Evolutionary conservation across 306 rosid species (phyloP), one percentile per base, ranked within the genome.

Genomic region (Dryas drummondii): DNA sequence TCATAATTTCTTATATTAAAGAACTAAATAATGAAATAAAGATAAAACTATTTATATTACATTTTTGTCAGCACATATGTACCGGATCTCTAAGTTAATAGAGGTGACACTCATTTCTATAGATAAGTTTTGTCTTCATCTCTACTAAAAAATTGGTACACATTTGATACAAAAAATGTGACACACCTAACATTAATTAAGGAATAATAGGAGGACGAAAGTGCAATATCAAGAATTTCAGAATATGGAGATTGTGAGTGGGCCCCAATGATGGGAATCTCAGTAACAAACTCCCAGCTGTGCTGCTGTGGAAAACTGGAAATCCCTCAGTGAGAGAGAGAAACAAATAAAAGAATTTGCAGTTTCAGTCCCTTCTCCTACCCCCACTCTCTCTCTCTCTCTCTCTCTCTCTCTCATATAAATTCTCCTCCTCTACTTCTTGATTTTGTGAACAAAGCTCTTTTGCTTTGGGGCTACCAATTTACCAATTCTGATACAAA

Each of bases 251-350:
- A 82, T 55, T 68, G 54, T 72, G 81, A 72, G 75, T 72, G 83
- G 83, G 81, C 52, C 81, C 83, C 78, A 53, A 16, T 48, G 26
- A 65, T 65, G 73, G 53, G 76, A 80, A 59, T 81, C 82, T 81
- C 70, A 27, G 70, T 61, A 82, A 82, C 81, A 78, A 56, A 61
- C 83, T 75, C 77, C 52, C 73, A 78, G 41, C 51, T 57, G 11
- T 78, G 73, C 27, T 57, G 66, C 56, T 59, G 41, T 64, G 32
- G 70, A 53, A 44, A 48, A n/a, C 22, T 50, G 53, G 14, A 16
- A 60, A 73, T 48, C 15, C 50, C 17, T 13, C 55, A 52, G 59
- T 37, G 12, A 10, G 12, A 32, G 26, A 41, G 16, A 41, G 49
- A 16, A 47, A 4, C 3, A 11, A 19, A 51, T 7, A 19, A 44